These are phyloP conservation scores for Dactylonectria macrodidyma DNA, from an alignment of 2,329 filamentous ascomycete genomes.

Conservation along the genomic window DNA sequence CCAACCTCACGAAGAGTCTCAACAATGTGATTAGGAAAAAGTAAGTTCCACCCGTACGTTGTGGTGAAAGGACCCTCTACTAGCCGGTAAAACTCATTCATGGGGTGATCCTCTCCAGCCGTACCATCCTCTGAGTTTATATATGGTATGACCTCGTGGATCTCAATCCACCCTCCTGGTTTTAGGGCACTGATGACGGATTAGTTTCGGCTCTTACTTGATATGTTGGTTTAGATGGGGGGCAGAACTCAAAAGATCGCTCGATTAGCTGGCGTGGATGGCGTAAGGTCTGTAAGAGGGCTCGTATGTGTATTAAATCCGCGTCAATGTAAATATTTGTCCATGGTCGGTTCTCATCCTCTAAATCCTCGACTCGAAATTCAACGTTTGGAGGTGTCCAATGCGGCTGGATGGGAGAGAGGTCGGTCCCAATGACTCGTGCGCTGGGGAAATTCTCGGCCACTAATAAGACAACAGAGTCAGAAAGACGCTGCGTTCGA, in stretches of 20 bases:
- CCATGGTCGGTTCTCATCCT: slow-evolving; percentile 54
- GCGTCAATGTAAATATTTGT: slow-evolving; percentile 55
- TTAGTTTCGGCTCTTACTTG: slow-evolving; percentile 26
- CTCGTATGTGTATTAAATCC: slow-evolving; percentile 69
- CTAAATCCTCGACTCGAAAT: slow-evolving; percentile 60
- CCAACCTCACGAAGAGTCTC: slow-evolving; percentile 50
- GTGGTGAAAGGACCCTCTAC: slow-evolving; percentile 51
- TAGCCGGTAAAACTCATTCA: slow-evolving; percentile 53
- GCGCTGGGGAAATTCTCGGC: slow-evolving; percentile 62
- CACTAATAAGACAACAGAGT: slow-evolving; percentile 50
- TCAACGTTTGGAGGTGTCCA: slow-evolving; percentile 71
- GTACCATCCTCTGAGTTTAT: slow-evolving; percentile 53
- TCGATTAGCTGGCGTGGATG: slow-evolving; percentile 65
- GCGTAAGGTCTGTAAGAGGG: slow-evolving; percentile 65
- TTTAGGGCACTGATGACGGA: slow-evolving; percentile 49
- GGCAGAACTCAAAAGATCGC: slow-evolving; percentile 60
- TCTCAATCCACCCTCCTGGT: slow-evolving; percentile 59
- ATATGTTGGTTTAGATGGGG: not conserved
- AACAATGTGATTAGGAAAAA: slow-evolving; percentile 48
- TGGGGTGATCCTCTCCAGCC: slow-evolving; percentile 48
- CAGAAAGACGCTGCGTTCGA: slow-evolving; percentile 22
- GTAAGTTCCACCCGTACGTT: slow-evolving; percentile 55
- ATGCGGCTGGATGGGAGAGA: slow-evolving; percentile 60
- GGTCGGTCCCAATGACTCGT: slow-evolving; percentile 61
- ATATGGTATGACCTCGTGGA: slow-evolving; percentile 53